phyloP scores from a whole-genome alignment of 2,329 filamentous ascomycete species.

The Colletotrichum theobromicola region DNA sequence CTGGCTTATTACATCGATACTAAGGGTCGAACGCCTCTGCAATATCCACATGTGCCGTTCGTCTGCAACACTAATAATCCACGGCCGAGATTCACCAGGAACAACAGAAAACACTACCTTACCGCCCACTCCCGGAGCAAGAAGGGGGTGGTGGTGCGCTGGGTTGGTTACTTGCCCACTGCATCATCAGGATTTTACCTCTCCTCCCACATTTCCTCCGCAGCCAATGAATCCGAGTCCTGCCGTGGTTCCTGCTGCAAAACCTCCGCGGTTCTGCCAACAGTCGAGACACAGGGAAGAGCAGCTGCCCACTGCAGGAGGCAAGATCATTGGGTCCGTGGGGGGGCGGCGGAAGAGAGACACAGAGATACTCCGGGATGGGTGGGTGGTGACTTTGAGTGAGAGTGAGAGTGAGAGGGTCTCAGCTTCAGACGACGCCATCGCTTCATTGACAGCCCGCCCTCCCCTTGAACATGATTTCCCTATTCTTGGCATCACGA shows the following conservation, averaged over 20 bases:
- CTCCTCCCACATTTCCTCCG: neutral
- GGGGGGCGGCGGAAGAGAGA: neutral
- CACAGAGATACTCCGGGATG: neutral
- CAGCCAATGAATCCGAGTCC: neutral
- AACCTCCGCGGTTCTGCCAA: neutral
- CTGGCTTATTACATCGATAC: neutral
- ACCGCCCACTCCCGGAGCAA: neutral
- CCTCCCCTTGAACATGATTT: neutral
- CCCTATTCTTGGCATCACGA: neutral
- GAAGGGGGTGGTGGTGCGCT: too few relatives aligned
- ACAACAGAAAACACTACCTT: neutral
- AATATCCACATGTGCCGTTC: neutral
- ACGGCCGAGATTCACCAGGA: neutral
- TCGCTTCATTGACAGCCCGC: neutral
- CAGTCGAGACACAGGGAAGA: neutral
- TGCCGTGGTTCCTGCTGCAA: neutral
- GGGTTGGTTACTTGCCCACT: neutral
- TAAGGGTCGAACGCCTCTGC: neutral
- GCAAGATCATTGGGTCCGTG: neutral
- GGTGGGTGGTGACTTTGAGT: too few relatives aligned
- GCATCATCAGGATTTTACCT: neutral
- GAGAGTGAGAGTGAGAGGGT: neutral
- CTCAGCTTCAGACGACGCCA: slow-evolving; percentile 11
- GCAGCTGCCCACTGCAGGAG: neutral
- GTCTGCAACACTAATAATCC: neutral